Percentiles rank a stretch among this genome's conserved stretches.
Evolutionary conservation across 176 grass and related monocot genomes (phyloP).

Genomic region (Aegilops umbellulata): DNA sequence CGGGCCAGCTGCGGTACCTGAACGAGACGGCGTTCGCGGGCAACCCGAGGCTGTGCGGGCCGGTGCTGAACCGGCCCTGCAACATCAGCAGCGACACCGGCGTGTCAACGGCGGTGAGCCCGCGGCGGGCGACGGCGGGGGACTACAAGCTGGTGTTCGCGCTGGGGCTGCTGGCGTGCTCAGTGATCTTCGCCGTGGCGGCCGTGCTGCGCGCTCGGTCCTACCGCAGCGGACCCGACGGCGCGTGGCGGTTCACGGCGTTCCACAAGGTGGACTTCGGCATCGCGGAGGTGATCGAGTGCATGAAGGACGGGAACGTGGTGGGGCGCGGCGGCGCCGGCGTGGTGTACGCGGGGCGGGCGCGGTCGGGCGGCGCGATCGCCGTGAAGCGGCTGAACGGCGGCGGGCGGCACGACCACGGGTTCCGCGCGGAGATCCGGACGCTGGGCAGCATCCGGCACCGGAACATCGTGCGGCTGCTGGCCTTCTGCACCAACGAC

Average conservation of each 20-base stretch:
- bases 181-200: slow-evolving; percentile 66
- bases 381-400: slow-evolving; percentile 73
- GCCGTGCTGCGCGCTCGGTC: slow-evolving; percentile 61
- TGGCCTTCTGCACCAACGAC: slow-evolving; percentile 63
- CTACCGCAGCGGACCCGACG: not conserved
- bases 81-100: not conserved
- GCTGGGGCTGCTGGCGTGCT: slow-evolving; percentile 72
- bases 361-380: slow-evolving; percentile 42
- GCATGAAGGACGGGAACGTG: slow-evolving; percentile 95
- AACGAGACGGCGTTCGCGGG: slow-evolving; percentile 78
- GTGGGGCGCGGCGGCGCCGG: slow-evolving; percentile 88
- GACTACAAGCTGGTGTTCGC: slow-evolving; percentile 80
- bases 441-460: slow-evolving; percentile 90
- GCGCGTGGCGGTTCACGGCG: slow-evolving; percentile 69
- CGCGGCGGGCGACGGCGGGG: slow-evolving; percentile 9
- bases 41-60: slow-evolving; percentile 69
- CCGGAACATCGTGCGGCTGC: slow-evolving; percentile 89
- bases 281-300: slow-evolving; percentile 74
- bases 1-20: slow-evolving; percentile 75
- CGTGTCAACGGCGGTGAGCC: not conserved
- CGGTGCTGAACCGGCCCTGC: slow-evolving; percentile 45
- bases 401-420: slow-evolving; percentile 55
- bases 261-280: slow-evolving; percentile 94
- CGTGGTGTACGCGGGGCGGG: slow-evolving; percentile 63
- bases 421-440: slow-evolving; percentile 82